Percentiles rank a stretch among this genome's conserved stretches.
Conservation (phyloP, 169 alveolate genomes). For the Cyclospora cayetanensis region DNA sequence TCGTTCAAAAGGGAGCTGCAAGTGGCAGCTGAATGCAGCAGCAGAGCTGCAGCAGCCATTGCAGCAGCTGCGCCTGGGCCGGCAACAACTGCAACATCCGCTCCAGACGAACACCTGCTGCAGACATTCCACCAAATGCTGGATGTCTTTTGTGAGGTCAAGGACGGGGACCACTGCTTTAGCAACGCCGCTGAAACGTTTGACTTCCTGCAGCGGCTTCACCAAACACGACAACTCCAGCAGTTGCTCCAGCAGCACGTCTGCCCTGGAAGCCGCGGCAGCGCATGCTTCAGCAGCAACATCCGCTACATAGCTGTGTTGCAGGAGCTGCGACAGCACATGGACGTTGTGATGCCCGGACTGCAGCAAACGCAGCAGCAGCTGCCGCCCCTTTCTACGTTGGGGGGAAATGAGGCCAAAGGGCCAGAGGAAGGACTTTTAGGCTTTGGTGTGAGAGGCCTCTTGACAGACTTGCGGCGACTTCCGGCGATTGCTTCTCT, state of each 20-base stretch:
- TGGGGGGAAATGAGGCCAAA: neutral
- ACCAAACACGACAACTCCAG: conserved; percentile 24
- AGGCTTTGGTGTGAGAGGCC: conserved; percentile 24
- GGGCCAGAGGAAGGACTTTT: neutral
- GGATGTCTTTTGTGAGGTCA: conserved; percentile 19
- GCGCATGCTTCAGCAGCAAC: conserved; percentile 63
- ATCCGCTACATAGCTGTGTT: conserved; percentile 32
- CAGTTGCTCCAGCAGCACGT: conserved; percentile 23
- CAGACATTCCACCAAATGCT: conserved; percentile 20
- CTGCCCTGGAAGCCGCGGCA: conserved; percentile 58
- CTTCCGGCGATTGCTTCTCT: conserved; percentile 32
- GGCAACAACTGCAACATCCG: neutral
- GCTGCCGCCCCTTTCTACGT: neutral
- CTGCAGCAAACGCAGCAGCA: neutral
- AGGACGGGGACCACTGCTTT: conserved; percentile 60
- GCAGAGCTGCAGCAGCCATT: conserved; percentile 33
- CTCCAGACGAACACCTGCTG: conserved; percentile 4
- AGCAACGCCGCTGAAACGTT: conserved; percentile 46
- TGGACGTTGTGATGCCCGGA: conserved; percentile 55
- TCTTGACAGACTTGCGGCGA: conserved; percentile 50
- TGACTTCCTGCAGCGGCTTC: conserved; percentile 35
- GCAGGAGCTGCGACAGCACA: conserved; percentile 38
- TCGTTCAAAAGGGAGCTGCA: conserved; percentile 8
- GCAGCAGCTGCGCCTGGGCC: neutral
- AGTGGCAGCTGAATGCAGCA: conserved; percentile 30